Base-by-base conservation (phyloP, 169 alveolate species). In the Eimeria praecox region DNA sequence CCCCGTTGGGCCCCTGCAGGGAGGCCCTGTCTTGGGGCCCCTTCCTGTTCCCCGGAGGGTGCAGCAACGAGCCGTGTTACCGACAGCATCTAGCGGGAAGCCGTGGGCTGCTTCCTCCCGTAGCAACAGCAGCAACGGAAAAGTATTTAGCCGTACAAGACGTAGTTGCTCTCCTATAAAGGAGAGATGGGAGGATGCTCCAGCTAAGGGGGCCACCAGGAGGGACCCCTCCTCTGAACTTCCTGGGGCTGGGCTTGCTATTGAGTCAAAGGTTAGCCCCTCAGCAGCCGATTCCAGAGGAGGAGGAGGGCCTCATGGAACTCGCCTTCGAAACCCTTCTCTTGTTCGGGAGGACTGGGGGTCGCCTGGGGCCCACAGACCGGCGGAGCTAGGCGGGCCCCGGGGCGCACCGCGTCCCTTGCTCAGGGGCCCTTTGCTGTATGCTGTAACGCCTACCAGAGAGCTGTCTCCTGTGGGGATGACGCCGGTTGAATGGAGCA, bases 221-320 rank as follows among this genome's bases (percentile, higher is more conserved):
- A 44, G 54, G 42, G 80, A 38, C 4, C 35, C 56, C 82, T 20
- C 93, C 33, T 8, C 93, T 27, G 77, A 86, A 10, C 33, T 38
- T 12, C 42, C 88, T 40, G 88, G 88, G n/a, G 88, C 64, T 27
- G n/a, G 24, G 49, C 82, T 86, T 0, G 30, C 80, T 1, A 54
- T 86, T 38, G 93, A 86, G 93, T 86, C 93, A 14, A 86, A 86
- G 40, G 93, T 86, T n/a, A 86, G 93, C 80, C 62, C 93, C 33
- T 6, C 93, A 35, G 93, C 82, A 24, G 93, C 77, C 38, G 82
- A 86, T n/a, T 3, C 82, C 24, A 54, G 54, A 38, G 35, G 46
- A 64, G 35, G 46, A 64, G 73, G 30, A 35, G 75, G 82, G 64
- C 93, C 82, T 14, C 64, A 40, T 62, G 80, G 80, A 54, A 82